These are phyloP conservation scores for Cardiosporidium cionae DNA, from an alignment of 169 alveolate genomes.

Conservation along the genomic window DNA sequence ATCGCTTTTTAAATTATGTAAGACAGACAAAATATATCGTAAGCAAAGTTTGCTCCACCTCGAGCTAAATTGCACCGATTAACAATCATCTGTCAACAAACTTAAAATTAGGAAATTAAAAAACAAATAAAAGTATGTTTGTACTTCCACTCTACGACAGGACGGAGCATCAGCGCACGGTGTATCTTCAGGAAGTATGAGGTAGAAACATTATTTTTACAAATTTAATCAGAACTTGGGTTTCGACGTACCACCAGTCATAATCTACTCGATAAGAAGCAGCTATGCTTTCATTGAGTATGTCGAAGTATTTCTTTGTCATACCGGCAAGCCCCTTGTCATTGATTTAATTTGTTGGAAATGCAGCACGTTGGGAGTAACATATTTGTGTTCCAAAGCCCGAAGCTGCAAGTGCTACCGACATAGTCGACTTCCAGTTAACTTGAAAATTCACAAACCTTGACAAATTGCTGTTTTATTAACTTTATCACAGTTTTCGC, in stretches of 20 bases:
- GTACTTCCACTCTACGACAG: conserved; percentile 26
- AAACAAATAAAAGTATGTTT: background rate
- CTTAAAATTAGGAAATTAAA: conserved; percentile 29
- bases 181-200: conserved; percentile 1
- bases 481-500: background rate
- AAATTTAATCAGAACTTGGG: background rate
- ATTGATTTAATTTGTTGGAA: background rate
- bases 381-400: background rate
- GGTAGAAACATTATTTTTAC: background rate
- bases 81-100: conserved; percentile 44
- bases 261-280: background rate
- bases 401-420: background rate
- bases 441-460: background rate
- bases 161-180: conserved; percentile 25
- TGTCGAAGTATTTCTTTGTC: no score
- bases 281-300: background rate
- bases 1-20: background rate
- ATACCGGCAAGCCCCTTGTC: background rate
- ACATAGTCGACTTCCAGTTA: background rate
- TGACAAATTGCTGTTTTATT: conserved; percentile 24
- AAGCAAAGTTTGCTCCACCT: conserved; percentile 56
- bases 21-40: conserved; percentile 48
- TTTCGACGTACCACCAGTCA: background rate
- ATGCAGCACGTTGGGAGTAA: background rate
- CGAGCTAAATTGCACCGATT: conserved; percentile 52